Evolutionary conservation across 768 basidiomycete species (phyloP).

Genomic region (Termitomyces sp.): DNA sequence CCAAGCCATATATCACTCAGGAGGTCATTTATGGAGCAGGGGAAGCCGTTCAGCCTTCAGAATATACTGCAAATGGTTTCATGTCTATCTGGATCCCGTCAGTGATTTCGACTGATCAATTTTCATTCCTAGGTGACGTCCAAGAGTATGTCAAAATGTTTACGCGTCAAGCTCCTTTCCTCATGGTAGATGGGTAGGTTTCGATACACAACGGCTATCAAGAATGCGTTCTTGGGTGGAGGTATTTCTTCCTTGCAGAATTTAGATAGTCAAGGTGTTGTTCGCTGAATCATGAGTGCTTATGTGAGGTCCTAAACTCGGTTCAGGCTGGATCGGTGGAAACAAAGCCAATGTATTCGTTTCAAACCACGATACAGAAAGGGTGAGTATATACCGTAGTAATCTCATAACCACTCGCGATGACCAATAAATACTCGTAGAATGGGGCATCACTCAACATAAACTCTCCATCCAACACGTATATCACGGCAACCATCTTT

Average conservation of each 20-base stretch:
- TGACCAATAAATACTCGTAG: constrained; percentile 18
- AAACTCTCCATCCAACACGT: constrained; percentile 61
- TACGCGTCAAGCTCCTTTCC: background rate
- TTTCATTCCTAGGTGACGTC: constrained; percentile 40
- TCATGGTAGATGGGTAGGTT: constrained; percentile 28
- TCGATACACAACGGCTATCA: constrained; percentile 49
- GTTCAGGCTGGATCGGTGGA: constrained; percentile 51
- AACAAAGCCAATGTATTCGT: constrained; percentile 58
- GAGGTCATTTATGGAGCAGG: constrained; percentile 51
- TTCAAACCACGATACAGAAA: constrained; percentile 65
- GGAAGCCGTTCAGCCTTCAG: constrained; percentile 47
- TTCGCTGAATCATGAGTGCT: background rate
- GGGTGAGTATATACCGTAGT: constrained; percentile 24
- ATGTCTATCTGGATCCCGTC: background rate
- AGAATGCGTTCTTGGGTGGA: constrained; percentile 43
- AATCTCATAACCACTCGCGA: background rate
- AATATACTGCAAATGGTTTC: constrained; percentile 48
- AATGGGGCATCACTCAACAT: constrained; percentile 48
- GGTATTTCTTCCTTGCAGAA: constrained; percentile 48
- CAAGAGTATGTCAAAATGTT: constrained; percentile 45
- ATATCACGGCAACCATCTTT: constrained; percentile 54
- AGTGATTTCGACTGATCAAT: background rate
- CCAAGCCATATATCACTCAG: constrained; percentile 53
- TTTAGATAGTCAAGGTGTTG: constrained; percentile 41
- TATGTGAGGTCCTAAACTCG: background rate